Base-by-base conservation (phyloP, 106 monocot species). In the Hemerocallis citrina region DNA sequence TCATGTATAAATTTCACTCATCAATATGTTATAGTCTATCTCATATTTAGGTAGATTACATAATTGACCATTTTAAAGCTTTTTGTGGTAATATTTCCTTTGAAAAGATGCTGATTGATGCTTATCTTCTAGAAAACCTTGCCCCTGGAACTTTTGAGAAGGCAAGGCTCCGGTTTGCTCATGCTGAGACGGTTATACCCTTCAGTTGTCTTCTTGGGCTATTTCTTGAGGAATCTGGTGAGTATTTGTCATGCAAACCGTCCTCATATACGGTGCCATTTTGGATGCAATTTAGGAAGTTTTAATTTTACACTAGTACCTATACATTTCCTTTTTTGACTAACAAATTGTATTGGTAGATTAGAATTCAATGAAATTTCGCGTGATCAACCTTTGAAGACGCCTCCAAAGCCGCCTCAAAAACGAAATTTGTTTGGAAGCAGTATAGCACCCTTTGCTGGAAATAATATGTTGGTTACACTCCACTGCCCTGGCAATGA, bases 161-260 rank as follows among this genome's bases (percentile, higher is more conserved):
- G 73, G 88, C 96, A 55, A 83, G 84, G 57, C 91, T 98, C 65
- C 91, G 92, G 48, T 98, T 98, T 82, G 96, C 96, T 55, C 96
- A 98, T 82, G 96, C 96, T 42, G 96, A 85, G 70, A 98, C 96
- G 40, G 71, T 98, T 57, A 81, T 98, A 34, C 91, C 96, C 39
- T 92, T 98, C 63, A 82, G 55, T 49, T 98, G 96, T 75, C 87
- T 98, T 45, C 88, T 98, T 59, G 96, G 96, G 39, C 84, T 96
- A 20, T 96, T 96, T 62, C 83, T 96, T 55, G 81, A 84, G 48
- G 79, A 69, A 62, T 67, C 75, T 67, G 91, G 96, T 78, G 27
- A 74, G 54, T 49, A 52, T 30, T 67, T 62, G 38, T 12, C 50
- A 21, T 45, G 31, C 27, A 62, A 52, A 42, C 22, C 32, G n/a